Percentiles rank a stretch among this genome's conserved stretches.
Evolutionary conservation across 192 early-diverging fungal genomes (phyloP).

Genomic region (Fimicolochytrium jonesii): DNA sequence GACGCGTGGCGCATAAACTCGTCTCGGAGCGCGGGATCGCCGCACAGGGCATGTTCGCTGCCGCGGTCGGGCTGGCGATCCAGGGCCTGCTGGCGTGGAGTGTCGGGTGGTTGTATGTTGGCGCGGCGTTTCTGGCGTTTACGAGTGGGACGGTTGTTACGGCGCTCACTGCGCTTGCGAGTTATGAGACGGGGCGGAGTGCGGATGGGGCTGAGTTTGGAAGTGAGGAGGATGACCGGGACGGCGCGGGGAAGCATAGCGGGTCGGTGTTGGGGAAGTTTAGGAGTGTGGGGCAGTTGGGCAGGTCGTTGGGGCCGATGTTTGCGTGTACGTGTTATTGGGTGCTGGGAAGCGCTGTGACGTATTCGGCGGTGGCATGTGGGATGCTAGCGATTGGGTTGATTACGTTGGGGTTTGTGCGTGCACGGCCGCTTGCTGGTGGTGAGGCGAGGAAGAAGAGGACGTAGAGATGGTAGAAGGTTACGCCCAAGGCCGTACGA

Average conservation of each 20-base stretch:
- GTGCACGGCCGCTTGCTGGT: too few relatives aligned
- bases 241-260: slow-evolving; percentile 31
- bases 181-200: slow-evolving; percentile 28
- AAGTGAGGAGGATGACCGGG: background rate
- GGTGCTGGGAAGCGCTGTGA: slow-evolving; percentile 40
- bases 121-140: slow-evolving; percentile 80
- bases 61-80: slow-evolving; percentile 59
- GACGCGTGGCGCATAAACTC: slow-evolving; percentile 60
- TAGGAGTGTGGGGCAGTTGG: slow-evolving; percentile 84
- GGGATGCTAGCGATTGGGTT: slow-evolving; percentile 22
- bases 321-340: slow-evolving; percentile 85
- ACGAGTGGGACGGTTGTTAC: slow-evolving; percentile 95
- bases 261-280: slow-evolving; percentile 82
- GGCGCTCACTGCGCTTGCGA: slow-evolving; percentile 75
- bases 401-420: background rate
- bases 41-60: slow-evolving; percentile 71
- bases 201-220: slow-evolving; percentile 1
- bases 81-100: slow-evolving; percentile 49
- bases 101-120: slow-evolving; percentile 52
- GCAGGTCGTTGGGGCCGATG: slow-evolving; percentile 82
- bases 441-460: too few relatives aligned
- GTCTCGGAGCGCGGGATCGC: slow-evolving; percentile 68
- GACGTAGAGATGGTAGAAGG: too few relatives aligned
- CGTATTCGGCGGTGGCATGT: slow-evolving; percentile 28
- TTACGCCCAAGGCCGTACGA: too few relatives aligned